Conservation (phyloP, 805 yeast species). For the Lachancea lanzarotensis region DNA sequence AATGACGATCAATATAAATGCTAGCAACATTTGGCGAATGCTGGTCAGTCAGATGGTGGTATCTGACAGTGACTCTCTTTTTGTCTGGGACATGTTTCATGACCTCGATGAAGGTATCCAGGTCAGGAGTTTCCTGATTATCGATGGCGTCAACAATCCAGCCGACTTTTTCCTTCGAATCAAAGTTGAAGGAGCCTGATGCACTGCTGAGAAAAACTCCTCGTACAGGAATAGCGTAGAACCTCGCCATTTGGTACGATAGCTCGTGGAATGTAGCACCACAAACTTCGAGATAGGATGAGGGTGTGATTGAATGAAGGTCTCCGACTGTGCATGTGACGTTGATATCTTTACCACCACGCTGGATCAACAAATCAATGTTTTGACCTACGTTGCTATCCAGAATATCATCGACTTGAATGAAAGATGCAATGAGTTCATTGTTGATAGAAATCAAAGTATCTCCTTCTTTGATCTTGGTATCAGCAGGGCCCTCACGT, state of each 20-base stretch:
- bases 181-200: constrained; percentile 65
- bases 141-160: constrained; percentile 79
- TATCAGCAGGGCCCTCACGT: constrained; percentile 81
- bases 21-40: constrained; percentile 67
- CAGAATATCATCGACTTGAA: constrained; percentile 74
- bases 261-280: constrained; percentile 84
- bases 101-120: constrained; percentile 71
- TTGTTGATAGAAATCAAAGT: constrained; percentile 69
- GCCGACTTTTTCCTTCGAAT: constrained; percentile 55
- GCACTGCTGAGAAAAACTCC: constrained; percentile 81
- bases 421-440: constrained; percentile 56
- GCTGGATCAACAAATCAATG: constrained; percentile 53
- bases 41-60: constrained; percentile 72
- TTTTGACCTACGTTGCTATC: constrained; percentile 61
- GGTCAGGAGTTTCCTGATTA: constrained; percentile 63
- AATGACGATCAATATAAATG: constrained; percentile 74
- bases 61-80: constrained; percentile 54
- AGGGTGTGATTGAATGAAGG: constrained; percentile 77
- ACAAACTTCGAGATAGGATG: constrained; percentile 69
- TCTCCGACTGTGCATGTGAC: constrained; percentile 58
- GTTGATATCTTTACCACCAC: constrained; percentile 60
- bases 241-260: constrained; percentile 84
- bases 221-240: constrained; percentile 72
- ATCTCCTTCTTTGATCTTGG: constrained; percentile 75
- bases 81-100: constrained; percentile 74